Conservation (phyloP, 2,329 filamentous ascomycete genomes). For the Sordariomycetes sp. region DNA sequence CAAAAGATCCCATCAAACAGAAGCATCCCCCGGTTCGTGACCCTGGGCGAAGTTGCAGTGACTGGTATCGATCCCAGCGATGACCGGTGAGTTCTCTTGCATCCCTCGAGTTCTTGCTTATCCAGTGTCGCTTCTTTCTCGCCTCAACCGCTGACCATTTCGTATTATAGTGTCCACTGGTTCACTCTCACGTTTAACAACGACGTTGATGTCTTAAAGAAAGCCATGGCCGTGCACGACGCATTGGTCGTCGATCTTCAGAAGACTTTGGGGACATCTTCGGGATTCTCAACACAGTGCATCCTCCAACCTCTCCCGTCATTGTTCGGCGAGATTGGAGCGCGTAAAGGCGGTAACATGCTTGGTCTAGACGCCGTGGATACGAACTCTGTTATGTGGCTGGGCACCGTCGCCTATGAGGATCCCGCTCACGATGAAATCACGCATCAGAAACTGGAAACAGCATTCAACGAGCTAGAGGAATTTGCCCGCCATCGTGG, state of each 20-base stretch:
- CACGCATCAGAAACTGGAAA: background rate
- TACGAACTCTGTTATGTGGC: conserved; percentile 5
- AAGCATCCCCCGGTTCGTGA: background rate
- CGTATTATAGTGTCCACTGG: conserved; percentile 3
- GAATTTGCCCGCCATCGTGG: conserved; percentile 6
- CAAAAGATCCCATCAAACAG: background rate
- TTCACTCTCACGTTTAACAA: conserved; percentile 7
- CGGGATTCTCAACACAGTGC: conserved; percentile 7
- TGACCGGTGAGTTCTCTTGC: background rate
- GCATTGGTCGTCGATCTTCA: conserved; percentile 4
- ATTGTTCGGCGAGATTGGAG: conserved; percentile 6
- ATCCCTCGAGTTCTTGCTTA: background rate
- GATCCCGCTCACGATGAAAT: background rate
- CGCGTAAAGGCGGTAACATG: conserved; percentile 5
- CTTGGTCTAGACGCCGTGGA: conserved; percentile 7
- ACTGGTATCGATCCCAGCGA: conserved; percentile 1
- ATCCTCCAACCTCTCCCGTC: conserved; percentile 7
- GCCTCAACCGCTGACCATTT: background rate
- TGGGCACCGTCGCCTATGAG: background rate
- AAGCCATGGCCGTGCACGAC: conserved; percentile 7
- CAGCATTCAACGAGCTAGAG: background rate
- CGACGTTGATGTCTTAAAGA: conserved; percentile 7
- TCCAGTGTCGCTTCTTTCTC: too few species aligned
- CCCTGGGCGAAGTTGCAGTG: background rate
- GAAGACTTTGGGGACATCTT: background rate